These are phyloP conservation scores for Nicotiana paniculata DNA, from an alignment of 257 asterid species.

Conservation along the genomic window DNA sequence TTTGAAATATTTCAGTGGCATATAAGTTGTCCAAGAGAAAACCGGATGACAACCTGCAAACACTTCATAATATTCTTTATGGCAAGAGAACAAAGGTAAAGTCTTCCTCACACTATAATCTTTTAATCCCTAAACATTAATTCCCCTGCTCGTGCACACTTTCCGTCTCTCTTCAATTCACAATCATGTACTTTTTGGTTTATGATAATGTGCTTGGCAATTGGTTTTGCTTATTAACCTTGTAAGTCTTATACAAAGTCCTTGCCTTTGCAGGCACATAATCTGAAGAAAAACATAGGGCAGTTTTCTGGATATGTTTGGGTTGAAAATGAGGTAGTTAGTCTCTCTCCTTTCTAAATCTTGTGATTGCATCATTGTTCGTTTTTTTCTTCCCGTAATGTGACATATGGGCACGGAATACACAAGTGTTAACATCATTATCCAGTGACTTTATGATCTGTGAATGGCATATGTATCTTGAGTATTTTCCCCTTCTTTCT, in stretches of 20 bases:
- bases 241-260: neutral
- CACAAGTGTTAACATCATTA: neutral
- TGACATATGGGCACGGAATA: neutral
- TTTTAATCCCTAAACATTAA: neutral
- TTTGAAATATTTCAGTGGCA: constrained; percentile 55
- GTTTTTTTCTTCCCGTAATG: neutral
- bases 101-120: neutral
- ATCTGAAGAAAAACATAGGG: constrained; percentile 74
- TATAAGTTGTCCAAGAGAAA: constrained; percentile 87
- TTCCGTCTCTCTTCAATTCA: neutral
- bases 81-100: constrained; percentile 81
- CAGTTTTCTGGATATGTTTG: constrained; percentile 91
- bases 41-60: constrained; percentile 80
- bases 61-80: constrained; percentile 74
- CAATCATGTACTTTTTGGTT: neutral
- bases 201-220: neutral
- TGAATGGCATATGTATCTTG: neutral
- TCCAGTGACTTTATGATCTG: neutral
- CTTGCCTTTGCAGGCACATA: constrained; percentile 46
- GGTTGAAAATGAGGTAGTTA: constrained; percentile 75
- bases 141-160: neutral
- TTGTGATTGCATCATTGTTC: neutral
- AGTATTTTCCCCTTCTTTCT: neutral
- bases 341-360: neutral
- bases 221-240: neutral